Base-by-base conservation (phyloP, 2,329 filamentous ascomycete genomes). In the Aurifilum marmelostoma region DNA sequence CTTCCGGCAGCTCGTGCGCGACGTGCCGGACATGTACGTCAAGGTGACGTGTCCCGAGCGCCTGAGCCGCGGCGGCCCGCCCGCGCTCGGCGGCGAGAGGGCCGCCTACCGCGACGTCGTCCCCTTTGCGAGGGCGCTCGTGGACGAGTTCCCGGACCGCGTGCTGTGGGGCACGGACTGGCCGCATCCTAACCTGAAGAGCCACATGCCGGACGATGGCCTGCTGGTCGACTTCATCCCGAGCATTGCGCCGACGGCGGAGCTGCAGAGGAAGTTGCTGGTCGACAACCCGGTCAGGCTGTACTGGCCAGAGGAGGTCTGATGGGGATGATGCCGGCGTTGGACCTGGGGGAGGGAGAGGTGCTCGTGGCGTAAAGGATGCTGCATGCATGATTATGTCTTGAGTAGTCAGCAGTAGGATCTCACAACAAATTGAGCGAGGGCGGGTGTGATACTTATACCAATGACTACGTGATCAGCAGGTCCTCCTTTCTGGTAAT, bases 31-130 rank as follows among this genome's bases (percentile, higher is more conserved):
- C 18, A n/a, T 32, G 29, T 59, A 59, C 21, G 56, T 59, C 56
- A 59, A 59, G 56, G 56, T 59, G 56, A 59, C 56, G 29, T 59
- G 56, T 24, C 56, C 56, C 18, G 56, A 59, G 18, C 56, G 56
- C 18, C 29, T 59, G 56, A 59, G 56, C 56, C n/a, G 32, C 29
- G 34, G 29, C 7, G 56, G 56, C 56, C 56, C 56, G 56, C 21
- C 32, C 7, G 56, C 56, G 56, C 32, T 59, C 29, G 56, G 11
- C 18, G 18, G 1, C 8, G 56, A 59, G 56, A 59, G 32, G 56
- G 32, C 56, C 3, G 56, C 56, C 21, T 59, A 59, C 14, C 7
- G 56, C 8, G 56, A 59, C 11, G 56, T 59, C 2, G 32, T 59
- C 18, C 56, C 56, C 16, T 59, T 59, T 21, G 56, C 56, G 21